Percentiles rank a stretch among this genome's conserved stretches.
phyloP scores from a whole-genome alignment of 2,329 filamentous ascomycete species.

The Zelopaecilomyces penicillatus region DNA sequence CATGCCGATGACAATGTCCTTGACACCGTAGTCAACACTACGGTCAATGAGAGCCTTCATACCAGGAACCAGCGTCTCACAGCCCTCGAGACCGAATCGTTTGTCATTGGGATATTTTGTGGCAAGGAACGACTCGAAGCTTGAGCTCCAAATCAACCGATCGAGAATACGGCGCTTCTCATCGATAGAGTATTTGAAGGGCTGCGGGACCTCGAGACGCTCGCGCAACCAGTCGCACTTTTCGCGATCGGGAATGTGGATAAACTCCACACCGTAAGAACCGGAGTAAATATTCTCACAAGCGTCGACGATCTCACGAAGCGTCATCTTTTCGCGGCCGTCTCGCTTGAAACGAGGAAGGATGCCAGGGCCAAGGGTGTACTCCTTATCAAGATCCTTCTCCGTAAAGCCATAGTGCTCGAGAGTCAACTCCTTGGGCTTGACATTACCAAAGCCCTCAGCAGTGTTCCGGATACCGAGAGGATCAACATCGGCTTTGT shows the following conservation, averaged over 20 bases:
- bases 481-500: slow-evolving; percentile 96
- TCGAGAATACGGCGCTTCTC: slow-evolving; percentile 98
- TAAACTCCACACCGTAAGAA: slow-evolving; percentile 96
- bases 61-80: slow-evolving; percentile 90
- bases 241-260: slow-evolving; percentile 94
- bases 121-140: slow-evolving; percentile 89
- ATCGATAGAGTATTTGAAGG: slow-evolving; percentile 95
- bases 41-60: slow-evolving; percentile 99
- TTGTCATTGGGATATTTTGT: slow-evolving; percentile 99
- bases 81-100: slow-evolving; percentile 96
- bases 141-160: slow-evolving; percentile 96
- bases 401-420: slow-evolving; percentile 94
- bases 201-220: slow-evolving; percentile 84
- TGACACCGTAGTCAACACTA: slow-evolving; percentile 95
- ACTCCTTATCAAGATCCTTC: slow-evolving; percentile 87
- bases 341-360: slow-evolving; percentile 87
- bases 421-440: slow-evolving; percentile 85
- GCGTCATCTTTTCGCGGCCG: slow-evolving; percentile 86
- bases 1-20: slow-evolving; percentile 99
- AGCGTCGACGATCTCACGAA: slow-evolving; percentile 84
- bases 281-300: slow-evolving; percentile 97
- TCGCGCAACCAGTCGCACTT: slow-evolving; percentile 98
- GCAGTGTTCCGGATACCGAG: slow-evolving; percentile 72
- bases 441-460: slow-evolving; percentile 77
- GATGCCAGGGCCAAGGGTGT: slow-evolving; percentile 87